These are phyloP conservation scores for Xylaria sp. DNA, from an alignment of 2,329 filamentous ascomycete species.

Conservation along the genomic window DNA sequence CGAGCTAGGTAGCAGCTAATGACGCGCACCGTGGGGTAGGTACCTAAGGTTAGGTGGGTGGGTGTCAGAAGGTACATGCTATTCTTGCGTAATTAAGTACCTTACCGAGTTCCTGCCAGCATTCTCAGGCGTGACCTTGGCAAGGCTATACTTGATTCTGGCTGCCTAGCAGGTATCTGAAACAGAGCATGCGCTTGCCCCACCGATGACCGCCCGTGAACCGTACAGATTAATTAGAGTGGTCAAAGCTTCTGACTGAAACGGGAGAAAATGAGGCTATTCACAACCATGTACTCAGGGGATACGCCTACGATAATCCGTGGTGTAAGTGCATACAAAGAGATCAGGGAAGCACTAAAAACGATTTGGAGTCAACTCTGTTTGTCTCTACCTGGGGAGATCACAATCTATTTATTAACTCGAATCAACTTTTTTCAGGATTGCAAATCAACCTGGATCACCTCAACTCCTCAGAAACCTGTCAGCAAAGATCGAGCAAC, in stretches of 20 bases:
- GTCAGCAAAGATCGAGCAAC: constrained; percentile 10
- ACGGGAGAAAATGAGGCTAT: not conserved
- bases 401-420: constrained; percentile 15
- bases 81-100: too few species aligned
- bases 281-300: not conserved
- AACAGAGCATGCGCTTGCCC: too few species aligned
- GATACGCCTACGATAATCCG: too few species aligned
- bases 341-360: not conserved
- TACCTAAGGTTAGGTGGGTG: not conserved
- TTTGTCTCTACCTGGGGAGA: not conserved
- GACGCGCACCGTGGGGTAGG: constrained; percentile 16
- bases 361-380: not conserved
- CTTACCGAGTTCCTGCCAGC: too few species aligned
- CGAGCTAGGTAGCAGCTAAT: constrained; percentile 4
- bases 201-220: too few species aligned
- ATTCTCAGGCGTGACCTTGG: too few species aligned
- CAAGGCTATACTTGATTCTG: too few species aligned
- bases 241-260: too few species aligned
- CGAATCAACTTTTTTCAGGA: constrained; percentile 26
- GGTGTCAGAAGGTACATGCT: too few species aligned
- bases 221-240: too few species aligned
- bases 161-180: too few species aligned
- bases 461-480: constrained; percentile 18
- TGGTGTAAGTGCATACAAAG: too few species aligned
- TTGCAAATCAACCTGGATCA: constrained; percentile 25